Evolutionary conservation across 2,329 filamentous ascomycete genomes (phyloP), one percentile per base, ranked within the genome.

Genomic region (Capronia americana): DNA sequence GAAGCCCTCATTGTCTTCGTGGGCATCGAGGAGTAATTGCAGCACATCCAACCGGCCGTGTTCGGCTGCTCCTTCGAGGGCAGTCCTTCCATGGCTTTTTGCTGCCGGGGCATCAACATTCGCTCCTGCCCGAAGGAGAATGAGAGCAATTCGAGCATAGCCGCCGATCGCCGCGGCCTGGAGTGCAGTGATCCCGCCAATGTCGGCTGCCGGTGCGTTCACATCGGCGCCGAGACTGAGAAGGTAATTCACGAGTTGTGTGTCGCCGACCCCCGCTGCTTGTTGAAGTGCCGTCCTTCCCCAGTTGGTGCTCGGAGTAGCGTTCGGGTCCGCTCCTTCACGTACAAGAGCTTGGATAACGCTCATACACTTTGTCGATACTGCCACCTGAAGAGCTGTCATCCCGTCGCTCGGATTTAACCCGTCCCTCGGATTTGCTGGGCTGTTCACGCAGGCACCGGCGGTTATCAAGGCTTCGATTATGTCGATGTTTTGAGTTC

Each of bases 1-100:
- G 5, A 44, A 44, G 38, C 14, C 5, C 17, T 20, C 17, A 8
- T n/a, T n/a, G 38, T 44, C 38, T 44, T 20, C 38, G 17, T 44
- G 17, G 1, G 38, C 17, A 12, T 75, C 58, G 8, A 77, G 60
- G 17, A 77, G 71, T 44, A 76, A 58, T 38, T 75, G 69, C 12
- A 75, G 46, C 69, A 73, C 73, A 51, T 76, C 75, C 20, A 77
- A 69, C 10, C 72, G 71, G 26, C 74, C 75, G 14, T 72, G 51
- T 56, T 76, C 73, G 41, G 75, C 73, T 4, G 75, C 74, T 8
- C 70, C 75, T 59, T 74, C 69, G 4, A 76, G 58, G 4, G 75
- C 73, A 1, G 75, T 74, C 26, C 71, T 59, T 30, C 75, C 75
- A 3, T 73, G 61, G 0, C 50, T 8, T 12, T 23, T 26, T 26